These are phyloP conservation scores for Pisolithus tinctorius DNA, from an alignment of 768 basidiomycete genomes.

Conservation along the genomic window DNA sequence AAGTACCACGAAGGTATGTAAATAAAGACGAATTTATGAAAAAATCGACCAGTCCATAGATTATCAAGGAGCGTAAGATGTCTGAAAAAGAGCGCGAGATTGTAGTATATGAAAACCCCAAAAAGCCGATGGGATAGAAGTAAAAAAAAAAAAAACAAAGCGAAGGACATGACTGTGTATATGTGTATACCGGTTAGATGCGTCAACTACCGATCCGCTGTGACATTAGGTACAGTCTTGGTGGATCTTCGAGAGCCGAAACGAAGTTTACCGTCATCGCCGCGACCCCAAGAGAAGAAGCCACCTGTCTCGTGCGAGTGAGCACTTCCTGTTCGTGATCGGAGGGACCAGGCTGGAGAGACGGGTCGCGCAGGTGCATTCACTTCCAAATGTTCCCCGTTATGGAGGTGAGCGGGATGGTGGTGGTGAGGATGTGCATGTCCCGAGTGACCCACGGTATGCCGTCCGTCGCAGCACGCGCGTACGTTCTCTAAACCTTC, in stretches of 20 bases:
- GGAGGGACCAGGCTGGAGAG: slow-evolving; percentile 83
- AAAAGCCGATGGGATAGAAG: slow-evolving; percentile 2
- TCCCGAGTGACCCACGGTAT: slow-evolving; percentile 69
- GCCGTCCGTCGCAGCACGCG: slow-evolving; percentile 82
- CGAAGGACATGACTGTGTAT: not conserved
- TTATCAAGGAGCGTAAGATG: slow-evolving; percentile 29
- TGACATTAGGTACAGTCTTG: slow-evolving; percentile 28
- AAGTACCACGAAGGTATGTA: slow-evolving; percentile 11
- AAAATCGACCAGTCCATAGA: slow-evolving; percentile 15
- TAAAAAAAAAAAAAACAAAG: not conserved
- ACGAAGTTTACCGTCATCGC: slow-evolving; percentile 59
- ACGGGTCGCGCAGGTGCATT: slow-evolving; percentile 48
- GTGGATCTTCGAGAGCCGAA: slow-evolving; percentile 69
- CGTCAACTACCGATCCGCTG: slow-evolving; percentile 19
- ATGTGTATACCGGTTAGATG: not conserved
- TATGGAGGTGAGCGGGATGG: slow-evolving; percentile 35
- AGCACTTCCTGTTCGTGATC: slow-evolving; percentile 70
- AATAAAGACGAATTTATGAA: slow-evolving; percentile 10
- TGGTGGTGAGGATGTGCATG: slow-evolving; percentile 55
- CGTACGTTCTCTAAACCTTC: slow-evolving; percentile 95
- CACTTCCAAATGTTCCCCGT: slow-evolving; percentile 47
- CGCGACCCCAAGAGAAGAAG: slow-evolving; percentile 62
- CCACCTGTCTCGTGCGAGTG: slow-evolving; percentile 64
- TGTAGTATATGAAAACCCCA: slow-evolving; percentile 3
- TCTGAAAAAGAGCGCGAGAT: slow-evolving; percentile 13